Percentiles rank a stretch among this genome's conserved stretches.
Conservation (phyloP, 495 filamentous ascomycete species). For the Lasiosphaeriaceae sp. region DNA sequence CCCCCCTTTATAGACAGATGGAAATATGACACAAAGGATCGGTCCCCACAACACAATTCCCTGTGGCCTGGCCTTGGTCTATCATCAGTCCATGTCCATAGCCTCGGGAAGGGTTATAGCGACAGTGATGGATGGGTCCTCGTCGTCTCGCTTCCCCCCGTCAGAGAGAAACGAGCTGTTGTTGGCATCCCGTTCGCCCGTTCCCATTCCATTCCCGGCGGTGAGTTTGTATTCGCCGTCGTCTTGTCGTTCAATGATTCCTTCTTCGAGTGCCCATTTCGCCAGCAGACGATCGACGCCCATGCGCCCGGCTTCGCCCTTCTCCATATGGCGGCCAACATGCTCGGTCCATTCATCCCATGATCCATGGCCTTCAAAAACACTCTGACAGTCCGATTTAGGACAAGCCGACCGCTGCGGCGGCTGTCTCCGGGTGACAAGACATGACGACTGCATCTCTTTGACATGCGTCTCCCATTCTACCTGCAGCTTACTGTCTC, state of each 20-base stretch:
- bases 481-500: constrained; percentile 47
- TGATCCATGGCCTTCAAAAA: constrained; percentile 65
- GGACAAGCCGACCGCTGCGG: constrained; percentile 67
- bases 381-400: constrained; percentile 60
- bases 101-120: constrained; percentile 19
- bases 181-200: constrained; percentile 16
- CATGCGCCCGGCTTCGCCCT: constrained; percentile 48
- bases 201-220: constrained; percentile 23
- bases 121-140: constrained; percentile 33
- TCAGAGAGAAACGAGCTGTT: constrained; percentile 15
- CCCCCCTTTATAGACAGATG: background rate
- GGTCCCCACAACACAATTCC: background rate
- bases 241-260: constrained; percentile 53
- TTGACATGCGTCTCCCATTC: constrained; percentile 57
- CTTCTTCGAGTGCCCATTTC: constrained; percentile 53
- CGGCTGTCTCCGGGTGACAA: constrained; percentile 59
- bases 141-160: constrained; percentile 26
- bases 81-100: constrained; percentile 27
- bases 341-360: constrained; percentile 94
- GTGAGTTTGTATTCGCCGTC: constrained; percentile 49
- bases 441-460: constrained; percentile 64
- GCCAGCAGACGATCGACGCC: constrained; percentile 50
- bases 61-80: background rate
- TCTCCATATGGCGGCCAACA: constrained; percentile 84
- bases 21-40: background rate